phyloP scores from a whole-genome alignment of 345 rosid genomes.

The Eucalyptus curtisii region DNA sequence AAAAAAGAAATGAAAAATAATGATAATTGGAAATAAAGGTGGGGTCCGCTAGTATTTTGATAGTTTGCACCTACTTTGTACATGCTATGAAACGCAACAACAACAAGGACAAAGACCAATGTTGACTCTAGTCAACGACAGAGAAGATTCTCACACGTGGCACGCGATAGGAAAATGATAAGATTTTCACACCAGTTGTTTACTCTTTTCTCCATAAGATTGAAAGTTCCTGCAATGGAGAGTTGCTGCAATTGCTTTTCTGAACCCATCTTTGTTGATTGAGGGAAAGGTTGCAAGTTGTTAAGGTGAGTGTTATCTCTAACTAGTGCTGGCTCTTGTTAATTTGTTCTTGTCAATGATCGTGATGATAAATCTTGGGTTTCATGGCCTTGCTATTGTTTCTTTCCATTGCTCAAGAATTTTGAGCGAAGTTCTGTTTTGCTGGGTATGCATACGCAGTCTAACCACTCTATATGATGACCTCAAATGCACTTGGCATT shows the following conservation, averaged over 20 bases:
- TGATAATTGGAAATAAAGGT: too few species aligned
- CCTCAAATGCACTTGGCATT: neutral
- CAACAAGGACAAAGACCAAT: too few species aligned
- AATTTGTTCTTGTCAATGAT: neutral
- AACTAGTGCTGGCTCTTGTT: neutral
- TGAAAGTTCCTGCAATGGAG: neutral
- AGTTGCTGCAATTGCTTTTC: neutral
- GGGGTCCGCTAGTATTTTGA: fast-evolving
- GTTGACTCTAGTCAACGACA: too few species aligned
- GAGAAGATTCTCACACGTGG: too few species aligned
- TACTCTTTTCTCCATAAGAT: too few species aligned
- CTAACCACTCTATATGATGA: neutral
- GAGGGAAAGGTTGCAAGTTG: too few species aligned
- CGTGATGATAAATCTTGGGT: neutral
- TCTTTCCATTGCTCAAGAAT: neutral
- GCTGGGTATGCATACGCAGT: neutral
- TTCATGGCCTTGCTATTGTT: neutral
- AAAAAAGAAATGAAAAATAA: too few species aligned
- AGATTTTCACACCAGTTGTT: too few species aligned
- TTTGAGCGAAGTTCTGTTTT: neutral
- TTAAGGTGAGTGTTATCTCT: neutral
- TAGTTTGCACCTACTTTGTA: too few species aligned
- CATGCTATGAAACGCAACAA: too few species aligned
- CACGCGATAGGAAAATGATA: fast-evolving
- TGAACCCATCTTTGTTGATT: neutral